Percentiles rank a stretch among this genome's conserved stretches.
phyloP scores from a whole-genome alignment of 2,329 filamentous ascomycete species.

The Paraphaeosphaeria sporulosa region DNA sequence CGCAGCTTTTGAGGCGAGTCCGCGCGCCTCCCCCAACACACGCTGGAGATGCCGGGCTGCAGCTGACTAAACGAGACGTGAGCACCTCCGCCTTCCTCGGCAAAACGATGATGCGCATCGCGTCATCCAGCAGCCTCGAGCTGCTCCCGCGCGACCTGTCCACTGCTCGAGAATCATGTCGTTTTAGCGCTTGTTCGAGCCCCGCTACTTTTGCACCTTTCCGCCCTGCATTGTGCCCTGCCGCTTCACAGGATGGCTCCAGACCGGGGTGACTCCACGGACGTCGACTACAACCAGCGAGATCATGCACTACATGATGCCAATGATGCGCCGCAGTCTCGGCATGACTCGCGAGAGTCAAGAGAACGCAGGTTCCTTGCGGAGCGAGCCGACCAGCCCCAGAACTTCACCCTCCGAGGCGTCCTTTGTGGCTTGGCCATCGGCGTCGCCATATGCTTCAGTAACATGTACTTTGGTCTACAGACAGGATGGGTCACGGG shows the following conservation, averaged over 20 bases:
- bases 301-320: slow-evolving; percentile 27
- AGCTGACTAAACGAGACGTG: slow-evolving; percentile 39
- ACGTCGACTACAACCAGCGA: slow-evolving; percentile 26
- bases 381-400: slow-evolving; percentile 52
- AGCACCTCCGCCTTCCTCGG: slow-evolving; percentile 5
- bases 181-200: background rate
- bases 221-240: background rate
- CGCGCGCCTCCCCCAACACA: slow-evolving; percentile 23
- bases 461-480: slow-evolving; percentile 98
- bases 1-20: background rate
- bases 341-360: slow-evolving; percentile 25
- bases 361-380: slow-evolving; percentile 35
- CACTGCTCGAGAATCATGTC: background rate
- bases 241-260: slow-evolving; percentile 34
- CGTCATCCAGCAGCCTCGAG: slow-evolving; percentile 26
- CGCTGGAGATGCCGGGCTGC: slow-evolving; percentile 25
- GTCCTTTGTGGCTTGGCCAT: slow-evolving; percentile 81
- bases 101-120: slow-evolving; percentile 22
- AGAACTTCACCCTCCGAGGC: slow-evolving; percentile 85
- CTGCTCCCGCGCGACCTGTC: background rate
- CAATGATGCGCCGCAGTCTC: slow-evolving; percentile 23
- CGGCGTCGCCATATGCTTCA: slow-evolving; percentile 91
- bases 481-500: slow-evolving; percentile 85
- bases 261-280: slow-evolving; percentile 39
- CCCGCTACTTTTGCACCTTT: background rate